Percentiles rank a stretch among this genome's conserved stretches.
Conservation (phyloP, 306 rosid genomes). For the Corylus americana region DNA sequence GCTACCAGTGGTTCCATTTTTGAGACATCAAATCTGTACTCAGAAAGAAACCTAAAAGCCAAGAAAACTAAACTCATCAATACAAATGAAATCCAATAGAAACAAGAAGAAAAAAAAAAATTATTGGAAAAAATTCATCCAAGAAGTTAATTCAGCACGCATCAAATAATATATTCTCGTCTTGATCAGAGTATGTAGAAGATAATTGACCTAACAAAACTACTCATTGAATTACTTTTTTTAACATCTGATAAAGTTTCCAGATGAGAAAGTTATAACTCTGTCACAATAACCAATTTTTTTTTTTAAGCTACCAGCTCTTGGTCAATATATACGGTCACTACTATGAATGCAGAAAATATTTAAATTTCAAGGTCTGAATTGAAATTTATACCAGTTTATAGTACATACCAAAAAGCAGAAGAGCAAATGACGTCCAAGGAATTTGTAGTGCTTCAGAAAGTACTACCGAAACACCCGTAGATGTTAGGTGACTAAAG, state of each 20-base stretch:
- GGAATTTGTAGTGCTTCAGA: not conserved
- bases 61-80: conserved; percentile 18
- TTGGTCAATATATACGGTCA: not conserved
- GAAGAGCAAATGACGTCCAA: not conserved
- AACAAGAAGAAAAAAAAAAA: not conserved
- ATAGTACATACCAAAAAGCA: not conserved
- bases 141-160: not conserved
- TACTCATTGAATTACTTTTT: not conserved
- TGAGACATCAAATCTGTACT: conserved; percentile 81
- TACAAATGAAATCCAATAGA: not conserved
- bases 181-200: not conserved
- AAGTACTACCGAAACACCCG: not conserved
- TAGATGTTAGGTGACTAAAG: not conserved
- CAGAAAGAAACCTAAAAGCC: conserved; percentile 66
- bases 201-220: not conserved
- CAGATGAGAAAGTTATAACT: not conserved
- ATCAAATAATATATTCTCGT: not conserved
- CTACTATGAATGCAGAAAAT: not conserved
- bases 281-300: not conserved
- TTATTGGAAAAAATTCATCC: not conserved
- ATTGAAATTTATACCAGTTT: not conserved
- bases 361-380: not conserved
- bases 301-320: not conserved
- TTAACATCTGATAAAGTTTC: not conserved
- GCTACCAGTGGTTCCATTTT: conserved; percentile 91